Evolutionary conservation across 352 stramenopile genomes (phyloP).

Genomic region (Phytophthora crassamura): DNA sequence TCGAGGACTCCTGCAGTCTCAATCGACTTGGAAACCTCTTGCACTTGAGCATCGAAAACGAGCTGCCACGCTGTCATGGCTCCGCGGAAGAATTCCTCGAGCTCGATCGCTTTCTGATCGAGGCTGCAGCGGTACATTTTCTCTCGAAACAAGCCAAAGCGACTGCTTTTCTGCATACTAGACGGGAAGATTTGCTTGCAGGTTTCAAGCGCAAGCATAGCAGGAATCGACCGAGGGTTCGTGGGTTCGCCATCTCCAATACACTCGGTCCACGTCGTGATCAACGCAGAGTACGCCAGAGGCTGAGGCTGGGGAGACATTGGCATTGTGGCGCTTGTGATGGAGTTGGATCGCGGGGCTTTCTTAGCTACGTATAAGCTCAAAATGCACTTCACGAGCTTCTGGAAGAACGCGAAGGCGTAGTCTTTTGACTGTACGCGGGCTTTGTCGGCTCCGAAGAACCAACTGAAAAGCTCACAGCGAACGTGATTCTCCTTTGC

Average conservation of each 20-base stretch:
- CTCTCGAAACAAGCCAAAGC: conserved; percentile 47
- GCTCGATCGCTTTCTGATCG: conserved; percentile 48
- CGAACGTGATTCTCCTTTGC: conserved; percentile 54
- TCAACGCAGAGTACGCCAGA: conserved; percentile 50
- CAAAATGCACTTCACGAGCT: conserved; percentile 53
- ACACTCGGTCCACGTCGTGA: conserved; percentile 63
- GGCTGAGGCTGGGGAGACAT: conserved; percentile 16
- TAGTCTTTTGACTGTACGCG: conserved; percentile 53
- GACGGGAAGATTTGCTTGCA: conserved; percentile 51
- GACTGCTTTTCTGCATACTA: conserved; percentile 43
- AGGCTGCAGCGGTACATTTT: conserved; percentile 47
- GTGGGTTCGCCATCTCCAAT: conserved; percentile 69
- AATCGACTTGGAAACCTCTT: conserved; percentile 34
- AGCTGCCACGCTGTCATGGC: conserved; percentile 54
- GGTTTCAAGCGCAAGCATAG: conserved; percentile 46
- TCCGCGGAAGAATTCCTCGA: conserved; percentile 49
- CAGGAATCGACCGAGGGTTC: conserved; percentile 24
- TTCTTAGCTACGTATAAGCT: conserved; percentile 47
- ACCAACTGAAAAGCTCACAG: conserved; percentile 74
- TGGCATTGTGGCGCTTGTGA: not conserved
- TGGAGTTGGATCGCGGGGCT: conserved; percentile 15
- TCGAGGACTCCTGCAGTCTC: conserved; percentile 35
- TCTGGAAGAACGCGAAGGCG: conserved; percentile 69
- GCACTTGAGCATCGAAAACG: conserved; percentile 43
- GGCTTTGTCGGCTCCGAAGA: conserved; percentile 62